Percentiles rank a stretch among this genome's conserved stretches.
Conservation (phyloP, 2,329 filamentous ascomycete genomes). For the Fusarium denticulatum region DNA sequence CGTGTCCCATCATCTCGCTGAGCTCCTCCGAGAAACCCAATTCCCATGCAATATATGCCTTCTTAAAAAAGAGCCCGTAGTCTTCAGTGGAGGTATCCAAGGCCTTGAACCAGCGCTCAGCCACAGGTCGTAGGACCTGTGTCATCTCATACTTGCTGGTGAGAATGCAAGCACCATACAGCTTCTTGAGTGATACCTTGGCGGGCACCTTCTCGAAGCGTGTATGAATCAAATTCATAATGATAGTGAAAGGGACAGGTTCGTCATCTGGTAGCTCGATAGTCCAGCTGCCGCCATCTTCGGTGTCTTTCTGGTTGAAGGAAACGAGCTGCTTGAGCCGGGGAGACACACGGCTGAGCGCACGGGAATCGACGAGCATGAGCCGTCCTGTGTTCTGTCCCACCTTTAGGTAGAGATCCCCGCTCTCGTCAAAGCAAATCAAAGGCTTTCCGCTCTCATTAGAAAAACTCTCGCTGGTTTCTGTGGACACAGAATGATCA, state of each 20-base stretch:
- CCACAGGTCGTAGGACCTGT: constrained; percentile 18
- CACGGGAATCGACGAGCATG: constrained; percentile 24
- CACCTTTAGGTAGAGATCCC: constrained; percentile 12
- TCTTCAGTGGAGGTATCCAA: not conserved
- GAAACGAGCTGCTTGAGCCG: not conserved
- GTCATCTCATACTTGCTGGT: constrained; percentile 32
- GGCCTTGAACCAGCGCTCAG: constrained; percentile 16
- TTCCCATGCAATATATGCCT: constrained; percentile 28
- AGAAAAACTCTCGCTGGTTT: not conserved
- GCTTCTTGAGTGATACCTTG: not conserved
- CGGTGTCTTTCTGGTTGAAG: not conserved
- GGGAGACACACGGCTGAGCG: constrained; percentile 11
- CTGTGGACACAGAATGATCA: not conserved
- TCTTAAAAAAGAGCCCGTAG: not conserved
- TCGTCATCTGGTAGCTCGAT: constrained; percentile 10
- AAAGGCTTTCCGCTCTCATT: not conserved
- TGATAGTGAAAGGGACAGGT: not conserved
- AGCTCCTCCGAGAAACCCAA: constrained; percentile 14
- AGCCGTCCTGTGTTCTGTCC: not conserved
- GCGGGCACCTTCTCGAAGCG: constrained; percentile 4
- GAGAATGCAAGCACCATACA: constrained; percentile 16
- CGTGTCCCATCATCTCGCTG: not conserved
- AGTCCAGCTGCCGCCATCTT: not conserved
- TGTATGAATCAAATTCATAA: constrained; percentile 23
- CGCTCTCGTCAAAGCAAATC: constrained; percentile 8